Evolutionary conservation across 345 rosid species (phyloP), one percentile per base, ranked within the genome.

Genomic region (Rhodamnia argentea): DNA sequence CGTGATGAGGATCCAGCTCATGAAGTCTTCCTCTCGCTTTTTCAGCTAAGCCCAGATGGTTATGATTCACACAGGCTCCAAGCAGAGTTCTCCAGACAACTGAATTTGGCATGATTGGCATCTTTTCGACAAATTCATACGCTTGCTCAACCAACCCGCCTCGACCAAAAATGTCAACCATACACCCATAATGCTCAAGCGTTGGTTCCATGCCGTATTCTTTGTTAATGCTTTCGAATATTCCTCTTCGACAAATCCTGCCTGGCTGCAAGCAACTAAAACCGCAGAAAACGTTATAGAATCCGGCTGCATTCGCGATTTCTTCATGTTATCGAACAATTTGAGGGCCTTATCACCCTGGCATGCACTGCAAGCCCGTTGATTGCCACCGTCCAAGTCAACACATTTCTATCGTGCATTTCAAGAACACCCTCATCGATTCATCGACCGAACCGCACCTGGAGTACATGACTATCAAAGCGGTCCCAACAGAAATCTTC

Each of bases 331-430:
- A 74, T 85, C 12, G 58, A 90, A 93, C 84, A 85, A 51, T 74
- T 82, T 42, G 44, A 93, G 82, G 0, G 92, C 92, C 82, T 88
- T 90, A n/a, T 47, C 85, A 56, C 90, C 53, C 78, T 86, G 15
- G 94, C 94, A 51, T 91, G 94, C 85, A 92, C 92, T 0, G 91
- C 93, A 14, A 93, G 91, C 22, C 94, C 94, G 23, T 85, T 91
- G 74, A 92, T 89, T 83, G 87, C 76, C 5, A 88, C 92, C 1
- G 91, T 91, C 94, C 95, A 92, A 6, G 92, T 90, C 83, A 82
- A 52, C 56, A 91, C 83, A 85, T 92, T 91, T 88, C 91, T 89
- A 10, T 83, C 83, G 1, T 90, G 85, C 94, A 92, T 91, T 83
- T 84, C 84, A 8, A 62, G 81, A 92, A 93, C 88, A 91, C 87